A percentile compares a stretch with the other conserved stretches of the same genome.
Evolutionary conservation across 768 basidiomycete genomes (phyloP).

Genomic region (Mycena capillaripes): DNA sequence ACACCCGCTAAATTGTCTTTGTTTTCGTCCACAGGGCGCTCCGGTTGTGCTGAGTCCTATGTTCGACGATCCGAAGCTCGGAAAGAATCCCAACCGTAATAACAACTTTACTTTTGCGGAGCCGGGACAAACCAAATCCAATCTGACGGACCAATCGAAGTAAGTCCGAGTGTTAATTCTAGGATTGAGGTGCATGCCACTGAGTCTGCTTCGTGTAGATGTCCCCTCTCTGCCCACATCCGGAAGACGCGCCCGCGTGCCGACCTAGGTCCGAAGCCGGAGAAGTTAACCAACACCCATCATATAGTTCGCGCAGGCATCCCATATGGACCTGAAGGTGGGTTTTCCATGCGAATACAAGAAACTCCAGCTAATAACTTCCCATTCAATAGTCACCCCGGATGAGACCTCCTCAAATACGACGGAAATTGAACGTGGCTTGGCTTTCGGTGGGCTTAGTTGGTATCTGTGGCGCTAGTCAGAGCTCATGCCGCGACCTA

Average conservation of each 20-base stretch:
- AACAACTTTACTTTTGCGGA: constrained; percentile 26
- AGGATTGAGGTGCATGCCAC: constrained; percentile 30
- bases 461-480: neutral
- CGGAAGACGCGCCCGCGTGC: no score
- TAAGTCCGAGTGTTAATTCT: neutral
- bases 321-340: no score
- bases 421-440: no score
- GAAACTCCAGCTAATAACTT: no score
- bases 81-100: constrained; percentile 12
- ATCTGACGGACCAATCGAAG: constrained; percentile 3
- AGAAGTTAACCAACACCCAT: constrained; percentile 30
- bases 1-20: neutral
- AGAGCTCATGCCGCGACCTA: neutral
- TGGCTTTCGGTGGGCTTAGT: no score
- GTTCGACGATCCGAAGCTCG: constrained; percentile 28
- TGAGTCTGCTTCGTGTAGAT: no score
- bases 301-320: no score
- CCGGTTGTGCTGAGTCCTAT: constrained; percentile 34
- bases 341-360: no score
- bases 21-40: constrained; percentile 31
- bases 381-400: no score
- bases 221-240: no score
- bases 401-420: no score
- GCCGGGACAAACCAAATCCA: neutral
- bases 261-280: constrained; percentile 35